A percentile compares a stretch with the other conserved stretches of the same genome.
These are phyloP conservation scores for Aspergillus niger DNA, from an alignment of 2,329 filamentous ascomycete species.

Conservation along the genomic window DNA sequence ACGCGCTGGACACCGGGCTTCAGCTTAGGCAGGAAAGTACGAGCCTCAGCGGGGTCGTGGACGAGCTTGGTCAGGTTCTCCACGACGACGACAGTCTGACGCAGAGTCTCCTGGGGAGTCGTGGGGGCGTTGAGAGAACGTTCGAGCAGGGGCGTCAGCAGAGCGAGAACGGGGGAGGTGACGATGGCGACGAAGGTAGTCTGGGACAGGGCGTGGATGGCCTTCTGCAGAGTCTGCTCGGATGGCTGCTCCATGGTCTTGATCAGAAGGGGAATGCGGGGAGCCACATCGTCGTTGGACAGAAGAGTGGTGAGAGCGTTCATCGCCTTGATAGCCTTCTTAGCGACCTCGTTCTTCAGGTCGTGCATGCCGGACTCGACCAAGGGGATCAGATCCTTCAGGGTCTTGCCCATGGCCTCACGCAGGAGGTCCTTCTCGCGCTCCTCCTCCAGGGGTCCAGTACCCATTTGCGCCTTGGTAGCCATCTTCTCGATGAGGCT, in stretches of 20 bases:
- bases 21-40: slow-evolving; percentile 91
- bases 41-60: slow-evolving; percentile 90
- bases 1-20: slow-evolving; percentile 91
- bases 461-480: slow-evolving; percentile 84
- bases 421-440: slow-evolving; percentile 84
- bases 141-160: slow-evolving; percentile 92
- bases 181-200: slow-evolving; percentile 98
- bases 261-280: slow-evolving; percentile 86
- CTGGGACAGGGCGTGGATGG: slow-evolving; percentile 93
- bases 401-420: slow-evolving; percentile 76
- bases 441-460: slow-evolving; percentile 82
- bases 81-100: slow-evolving; percentile 93
- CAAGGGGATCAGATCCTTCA: slow-evolving; percentile 84
- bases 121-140: slow-evolving; percentile 87
- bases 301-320: slow-evolving; percentile 83
- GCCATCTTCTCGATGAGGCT: slow-evolving; percentile 89
- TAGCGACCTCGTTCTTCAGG: slow-evolving; percentile 79
- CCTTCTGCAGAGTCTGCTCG: slow-evolving; percentile 83
- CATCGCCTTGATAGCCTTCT: slow-evolving; percentile 92
- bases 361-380: slow-evolving; percentile 96
- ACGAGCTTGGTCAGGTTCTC: slow-evolving; percentile 99
- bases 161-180: slow-evolving; percentile 89
- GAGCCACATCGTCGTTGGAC: slow-evolving; percentile 94
- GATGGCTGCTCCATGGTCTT: slow-evolving; percentile 96
- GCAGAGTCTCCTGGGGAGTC: slow-evolving; percentile 89